These are phyloP conservation scores for Calonectria honghensis DNA, from an alignment of 2,329 filamentous ascomycete species.

Conservation along the genomic window DNA sequence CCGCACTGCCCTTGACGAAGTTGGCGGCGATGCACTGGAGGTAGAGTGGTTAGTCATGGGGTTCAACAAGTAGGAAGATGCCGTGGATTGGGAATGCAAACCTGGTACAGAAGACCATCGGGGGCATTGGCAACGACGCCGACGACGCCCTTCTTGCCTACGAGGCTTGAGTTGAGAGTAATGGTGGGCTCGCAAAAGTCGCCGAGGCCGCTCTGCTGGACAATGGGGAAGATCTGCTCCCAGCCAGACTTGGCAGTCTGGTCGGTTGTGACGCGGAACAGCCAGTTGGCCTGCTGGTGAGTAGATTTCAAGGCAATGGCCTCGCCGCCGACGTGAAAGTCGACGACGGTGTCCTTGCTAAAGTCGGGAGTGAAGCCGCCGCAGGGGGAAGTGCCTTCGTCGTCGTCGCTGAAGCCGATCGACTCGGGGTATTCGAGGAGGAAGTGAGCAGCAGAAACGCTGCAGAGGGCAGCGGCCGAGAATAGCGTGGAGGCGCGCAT, in stretches of 20 bases:
- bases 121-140: constrained; percentile 70
- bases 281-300: constrained; percentile 73
- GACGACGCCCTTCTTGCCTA: constrained; percentile 73
- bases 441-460: constrained; percentile 72
- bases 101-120: constrained; percentile 76
- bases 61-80: neutral
- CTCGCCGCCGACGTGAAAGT: constrained; percentile 76
- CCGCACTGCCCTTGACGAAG: constrained; percentile 68
- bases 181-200: constrained; percentile 72
- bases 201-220: constrained; percentile 73
- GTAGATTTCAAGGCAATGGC: constrained; percentile 67
- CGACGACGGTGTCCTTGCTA: constrained; percentile 67
- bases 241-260: constrained; percentile 68
- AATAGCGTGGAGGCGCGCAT: constrained; percentile 62
- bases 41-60: neutral
- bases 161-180: constrained; percentile 69
- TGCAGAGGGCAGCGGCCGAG: constrained; percentile 61
- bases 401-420: constrained; percentile 69
- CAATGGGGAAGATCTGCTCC: constrained; percentile 72
- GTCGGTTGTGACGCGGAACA: constrained; percentile 75
- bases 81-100: constrained; percentile 55
- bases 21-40: constrained; percentile 72
- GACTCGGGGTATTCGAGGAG: constrained; percentile 68
- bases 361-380: constrained; percentile 72
- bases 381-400: constrained; percentile 69